Percentiles rank a stretch among this genome's conserved stretches.
These are phyloP conservation scores for Boletus sp. DNA, from an alignment of 1,284 basidiomycete genomes.

Conservation along the genomic window DNA sequence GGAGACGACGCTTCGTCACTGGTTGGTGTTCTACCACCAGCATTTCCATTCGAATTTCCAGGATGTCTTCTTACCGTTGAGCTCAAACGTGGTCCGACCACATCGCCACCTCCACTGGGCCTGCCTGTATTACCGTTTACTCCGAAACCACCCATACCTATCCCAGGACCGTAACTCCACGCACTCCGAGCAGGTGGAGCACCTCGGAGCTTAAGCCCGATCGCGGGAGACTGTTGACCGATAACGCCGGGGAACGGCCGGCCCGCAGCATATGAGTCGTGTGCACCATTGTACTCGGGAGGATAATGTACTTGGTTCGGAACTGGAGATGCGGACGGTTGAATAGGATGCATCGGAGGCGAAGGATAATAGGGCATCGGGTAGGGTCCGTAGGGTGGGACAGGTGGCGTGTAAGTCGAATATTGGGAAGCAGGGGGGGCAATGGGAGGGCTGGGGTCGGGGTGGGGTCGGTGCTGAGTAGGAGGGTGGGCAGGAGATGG, in stretches of 20 bases:
- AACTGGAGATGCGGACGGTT: slow-evolving; percentile 33
- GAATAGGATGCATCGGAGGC: slow-evolving; percentile 39
- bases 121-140: slow-evolving; percentile 24
- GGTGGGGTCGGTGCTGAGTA: slow-evolving; percentile 34
- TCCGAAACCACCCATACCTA: slow-evolving; percentile 42
- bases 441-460: slow-evolving; percentile 31
- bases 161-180: slow-evolving; percentile 69
- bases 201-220: slow-evolving; percentile 34
- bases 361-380: slow-evolving; percentile 47
- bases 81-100: slow-evolving; percentile 61
- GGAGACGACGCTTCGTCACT: slow-evolving; percentile 72
- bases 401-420: slow-evolving; percentile 37
- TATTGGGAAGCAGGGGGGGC: slow-evolving; percentile 34
- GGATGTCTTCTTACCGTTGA: slow-evolving; percentile 48
- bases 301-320: slow-evolving; percentile 32
- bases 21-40: slow-evolving; percentile 54
- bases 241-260: slow-evolving; percentile 28
- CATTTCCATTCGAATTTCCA: slow-evolving; percentile 46
- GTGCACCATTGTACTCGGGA: slow-evolving; percentile 31
- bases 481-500: slow-evolving; percentile 25
- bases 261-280: slow-evolving; percentile 28
- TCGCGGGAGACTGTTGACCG: slow-evolving; percentile 29
- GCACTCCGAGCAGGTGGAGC: slow-evolving; percentile 47
- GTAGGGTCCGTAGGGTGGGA: slow-evolving; percentile 40
- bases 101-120: slow-evolving; percentile 36